phyloP scores from a whole-genome alignment of 495 filamentous ascomycete genomes.

The Penicillium macrosclerotiorum region DNA sequence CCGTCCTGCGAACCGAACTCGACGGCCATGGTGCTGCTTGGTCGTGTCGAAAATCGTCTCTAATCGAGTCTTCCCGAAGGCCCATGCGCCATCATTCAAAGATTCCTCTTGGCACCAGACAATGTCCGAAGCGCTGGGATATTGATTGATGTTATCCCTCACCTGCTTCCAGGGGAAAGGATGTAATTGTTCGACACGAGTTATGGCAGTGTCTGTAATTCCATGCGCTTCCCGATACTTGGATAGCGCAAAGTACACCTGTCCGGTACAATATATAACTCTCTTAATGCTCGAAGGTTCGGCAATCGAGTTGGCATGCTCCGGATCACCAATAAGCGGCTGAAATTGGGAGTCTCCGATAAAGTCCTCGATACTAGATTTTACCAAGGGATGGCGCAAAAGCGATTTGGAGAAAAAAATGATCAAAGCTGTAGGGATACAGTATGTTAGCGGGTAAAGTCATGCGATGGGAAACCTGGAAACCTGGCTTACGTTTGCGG shows the following conservation, averaged over 20 bases:
- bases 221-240: background rate
- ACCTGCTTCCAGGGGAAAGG: background rate
- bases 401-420: background rate
- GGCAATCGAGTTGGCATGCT: background rate
- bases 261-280: background rate
- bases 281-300: background rate
- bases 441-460: background rate
- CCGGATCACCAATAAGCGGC: background rate
- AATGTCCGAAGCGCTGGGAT: background rate
- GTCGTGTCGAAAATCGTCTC: background rate
- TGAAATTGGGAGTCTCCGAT: background rate
- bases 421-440: background rate
- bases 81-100: background rate
- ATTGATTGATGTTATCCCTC: background rate
- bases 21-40: slow-evolving; percentile 55
- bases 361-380: background rate
- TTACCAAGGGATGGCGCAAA: background rate
- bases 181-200: background rate
- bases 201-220: background rate
- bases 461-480: background rate
- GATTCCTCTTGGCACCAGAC: background rate
- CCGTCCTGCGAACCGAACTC: slow-evolving; percentile 61
- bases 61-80: background rate
- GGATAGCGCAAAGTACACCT: background rate
- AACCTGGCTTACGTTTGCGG: background rate